Evolutionary conservation across 768 basidiomycete genomes (phyloP), one percentile per base, ranked within the genome.

Genomic region (Vararia minispora): DNA sequence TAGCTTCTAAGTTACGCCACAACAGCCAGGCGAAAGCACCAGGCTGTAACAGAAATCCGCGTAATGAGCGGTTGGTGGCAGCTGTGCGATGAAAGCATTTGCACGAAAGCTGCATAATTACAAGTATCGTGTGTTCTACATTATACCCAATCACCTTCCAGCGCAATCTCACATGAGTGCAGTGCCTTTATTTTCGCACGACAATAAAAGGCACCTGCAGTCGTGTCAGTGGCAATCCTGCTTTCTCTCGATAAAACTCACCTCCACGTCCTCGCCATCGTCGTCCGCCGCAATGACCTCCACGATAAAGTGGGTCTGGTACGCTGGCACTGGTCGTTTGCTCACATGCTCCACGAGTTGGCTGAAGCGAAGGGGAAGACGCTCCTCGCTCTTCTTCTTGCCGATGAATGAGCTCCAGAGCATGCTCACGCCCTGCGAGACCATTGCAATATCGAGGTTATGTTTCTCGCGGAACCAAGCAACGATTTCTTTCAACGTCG

Each of bases 381-480:
- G 71, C 55, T 94, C 91, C 32, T 88, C 78, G 51, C 82, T 82
- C 90, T 98, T 98, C 68, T 88, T 88, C 65, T 80, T 85, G 39
- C 79, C 82, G 37, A 88, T 72, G 59, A 94, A 99, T 24, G 85
- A 79, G 44, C 87, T 91, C 90, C 92, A 98, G 23, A 98, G 66
- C 92, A 98, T 94, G 54, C 89, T 91, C 24, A 97, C 92, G 28
- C 91, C 94, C 57, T 90, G 86, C 53, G 87, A 91, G 45, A 97
- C 87, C 95, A 99, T 99, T 36, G 76, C 78, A 36, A 98, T 69
- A 26, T 90, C 81, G 24, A 98, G 76, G 23, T 79, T 78, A 59
- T 98, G 86, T 42, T 82, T 72, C 34, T 68, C 68, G 63, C 77
- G 66, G 75, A 98, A 97, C 74, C 75, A 89, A 38, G 73, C 58